phyloP scores from a whole-genome alignment of 2,329 filamentous ascomycete species.

The Neopestalotiopsis sp. region DNA sequence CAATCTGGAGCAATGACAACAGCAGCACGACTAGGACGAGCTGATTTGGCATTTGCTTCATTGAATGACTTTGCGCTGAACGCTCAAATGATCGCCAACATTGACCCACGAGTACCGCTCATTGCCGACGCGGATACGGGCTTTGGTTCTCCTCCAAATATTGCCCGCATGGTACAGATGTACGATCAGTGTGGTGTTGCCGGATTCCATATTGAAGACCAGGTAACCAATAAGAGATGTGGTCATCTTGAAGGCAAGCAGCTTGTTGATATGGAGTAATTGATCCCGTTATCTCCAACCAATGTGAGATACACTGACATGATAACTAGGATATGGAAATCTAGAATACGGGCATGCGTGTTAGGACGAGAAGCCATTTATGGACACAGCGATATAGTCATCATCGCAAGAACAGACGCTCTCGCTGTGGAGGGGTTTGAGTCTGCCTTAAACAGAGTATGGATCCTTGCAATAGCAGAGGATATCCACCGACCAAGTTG shows the following conservation, averaged over 20 bases:
- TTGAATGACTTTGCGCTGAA: constrained; percentile 68
- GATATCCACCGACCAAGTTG: not conserved
- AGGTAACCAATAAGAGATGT: constrained; percentile 44
- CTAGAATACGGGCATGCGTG: constrained; percentile 18
- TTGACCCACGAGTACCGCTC: constrained; percentile 60
- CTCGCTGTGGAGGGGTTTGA: constrained; percentile 16
- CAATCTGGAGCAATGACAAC: constrained; percentile 27
- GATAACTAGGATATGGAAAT: constrained; percentile 12
- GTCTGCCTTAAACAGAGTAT: constrained; percentile 14
- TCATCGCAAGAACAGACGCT: constrained; percentile 62
- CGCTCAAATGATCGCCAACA: constrained; percentile 68
- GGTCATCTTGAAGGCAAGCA: constrained; percentile 44
- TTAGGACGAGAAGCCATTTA: constrained; percentile 40
- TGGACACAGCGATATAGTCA: constrained; percentile 55
- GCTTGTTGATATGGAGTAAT: constrained; percentile 36
- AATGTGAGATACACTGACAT: not conserved
- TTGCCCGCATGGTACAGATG: constrained; percentile 51
- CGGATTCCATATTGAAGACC: constrained; percentile 41
- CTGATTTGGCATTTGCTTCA: constrained; percentile 67
- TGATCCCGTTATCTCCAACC: not conserved
- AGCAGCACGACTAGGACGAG: constrained; percentile 64
- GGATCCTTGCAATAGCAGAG: no score
- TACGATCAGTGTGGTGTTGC: constrained; percentile 38
- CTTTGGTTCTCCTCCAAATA: constrained; percentile 59
- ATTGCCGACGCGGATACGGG: constrained; percentile 68